A percentile compares a stretch with the other conserved stretches of the same genome.
Evolutionary conservation across 2,329 filamentous ascomycete species (phyloP).

Genomic region (Alternaria ventricosa): DNA sequence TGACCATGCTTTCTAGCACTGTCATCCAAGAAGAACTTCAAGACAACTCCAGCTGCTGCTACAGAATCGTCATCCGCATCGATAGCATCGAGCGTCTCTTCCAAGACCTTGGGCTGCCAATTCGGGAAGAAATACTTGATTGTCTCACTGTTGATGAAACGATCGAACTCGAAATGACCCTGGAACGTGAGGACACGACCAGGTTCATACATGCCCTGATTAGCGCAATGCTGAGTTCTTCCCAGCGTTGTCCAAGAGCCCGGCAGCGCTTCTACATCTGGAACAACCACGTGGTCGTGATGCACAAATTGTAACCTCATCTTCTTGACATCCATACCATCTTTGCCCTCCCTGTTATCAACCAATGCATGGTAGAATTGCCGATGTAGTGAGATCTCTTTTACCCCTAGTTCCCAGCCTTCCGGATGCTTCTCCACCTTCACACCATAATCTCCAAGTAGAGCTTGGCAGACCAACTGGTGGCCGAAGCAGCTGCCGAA

Average conservation of each 20-base stretch:
- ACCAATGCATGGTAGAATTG: constrained; percentile 15
- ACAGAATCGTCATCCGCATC: constrained; percentile 39
- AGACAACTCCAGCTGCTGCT: constrained; percentile 39
- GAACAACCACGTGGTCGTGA: constrained; percentile 38
- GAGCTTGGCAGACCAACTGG: constrained; percentile 50
- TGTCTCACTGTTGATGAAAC: constrained; percentile 50
- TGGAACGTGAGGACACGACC: constrained; percentile 52
- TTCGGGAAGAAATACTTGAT: constrained; percentile 45
- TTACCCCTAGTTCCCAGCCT: constrained; percentile 38
- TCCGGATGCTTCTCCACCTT: constrained; percentile 33
- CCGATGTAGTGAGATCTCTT: constrained; percentile 24
- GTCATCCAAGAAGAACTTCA: constrained; percentile 42
- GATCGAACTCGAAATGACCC: constrained; percentile 55
- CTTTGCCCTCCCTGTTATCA: too few species aligned
- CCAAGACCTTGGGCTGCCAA: constrained; percentile 29
- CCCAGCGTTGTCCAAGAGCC: constrained; percentile 29
- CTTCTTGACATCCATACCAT: not conserved
- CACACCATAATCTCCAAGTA: constrained; percentile 42
- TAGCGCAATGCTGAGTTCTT: constrained; percentile 40
- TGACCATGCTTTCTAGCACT: not conserved
- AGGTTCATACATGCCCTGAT: constrained; percentile 51
- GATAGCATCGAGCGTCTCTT: constrained; percentile 24
- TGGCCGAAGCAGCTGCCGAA: constrained; percentile 56
- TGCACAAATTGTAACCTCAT: constrained; percentile 51
- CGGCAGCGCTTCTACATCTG: constrained; percentile 20